Evolutionary conservation across 2,329 filamentous ascomycete genomes (phyloP), one percentile per base, ranked within the genome.

Genomic region (Epichloe scottii): DNA sequence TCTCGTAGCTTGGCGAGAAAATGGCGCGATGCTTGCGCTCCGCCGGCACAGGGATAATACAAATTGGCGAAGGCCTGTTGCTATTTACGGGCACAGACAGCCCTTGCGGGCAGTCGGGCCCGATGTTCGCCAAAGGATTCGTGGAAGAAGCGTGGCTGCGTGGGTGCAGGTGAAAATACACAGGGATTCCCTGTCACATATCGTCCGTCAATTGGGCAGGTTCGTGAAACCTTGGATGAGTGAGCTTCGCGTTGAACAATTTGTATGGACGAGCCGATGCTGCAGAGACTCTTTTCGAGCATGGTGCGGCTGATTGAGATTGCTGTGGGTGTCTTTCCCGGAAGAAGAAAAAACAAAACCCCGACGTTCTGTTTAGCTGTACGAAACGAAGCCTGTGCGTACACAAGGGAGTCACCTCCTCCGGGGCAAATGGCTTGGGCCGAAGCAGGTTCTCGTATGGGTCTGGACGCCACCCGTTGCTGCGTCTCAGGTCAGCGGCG

Each of bases 201-300:
- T 3, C 26, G 2, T 30, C 26, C 26, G 26, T 3, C 26, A 30
- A 30, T 30, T 30, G 26, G 26, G 26, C 26, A 10, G 26, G 3
- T 30, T 10, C 8, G 1, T 51, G 44, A 26, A 47, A 38, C 49
- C 33, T 45, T 45, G 49, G 43, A 51, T 51, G 49, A 21, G 12
- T 35, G 35, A n/a, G 38, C 49, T 44, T 50, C 49, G 46, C 35
- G 46, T 48, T 38, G 21, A 41, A 42, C 37, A 17, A 30, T 30
- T 8, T 8, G 26, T 10, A 30, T 30, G 26, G 26, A 30, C 26
- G 26, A 30, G 26, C 26, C 8, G 8, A 30, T 30, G 7, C 26
- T 30, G 26, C 26, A 30, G 26, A 8, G 26, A 10, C 26, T 30
- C 26, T 30, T 30, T 30, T 1, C 26, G 26, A 30, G 26, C 26